Percentiles rank a stretch among this genome's conserved stretches.
These are phyloP conservation scores for Fusarium gaditjirri DNA, from an alignment of 2,329 filamentous ascomycete genomes.

Conservation along the genomic window DNA sequence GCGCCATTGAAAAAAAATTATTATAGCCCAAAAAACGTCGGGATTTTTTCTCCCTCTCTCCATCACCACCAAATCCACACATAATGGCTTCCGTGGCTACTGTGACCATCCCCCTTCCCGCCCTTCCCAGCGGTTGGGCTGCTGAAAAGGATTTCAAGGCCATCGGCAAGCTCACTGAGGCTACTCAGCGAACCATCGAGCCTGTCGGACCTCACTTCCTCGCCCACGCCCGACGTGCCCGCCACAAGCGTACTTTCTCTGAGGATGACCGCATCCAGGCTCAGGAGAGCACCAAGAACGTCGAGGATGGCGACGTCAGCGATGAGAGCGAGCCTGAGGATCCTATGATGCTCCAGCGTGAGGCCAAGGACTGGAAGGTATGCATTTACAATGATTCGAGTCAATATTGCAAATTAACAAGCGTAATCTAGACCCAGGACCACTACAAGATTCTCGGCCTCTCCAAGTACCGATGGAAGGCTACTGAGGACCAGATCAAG, in stretches of 20 bases:
- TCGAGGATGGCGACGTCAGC: constrained; percentile 88
- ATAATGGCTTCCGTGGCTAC: constrained; percentile 73
- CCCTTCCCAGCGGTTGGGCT: constrained; percentile 82
- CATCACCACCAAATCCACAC: constrained; percentile 37
- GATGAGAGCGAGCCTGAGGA: constrained; percentile 96
- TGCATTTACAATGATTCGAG: constrained; percentile 32
- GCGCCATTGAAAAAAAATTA: constrained; percentile 31
- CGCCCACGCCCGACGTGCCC: constrained; percentile 93
- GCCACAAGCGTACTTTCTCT: constrained; percentile 97
- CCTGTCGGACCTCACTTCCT: constrained; percentile 98
- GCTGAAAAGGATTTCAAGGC: constrained; percentile 94
- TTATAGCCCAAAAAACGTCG: constrained; percentile 26
- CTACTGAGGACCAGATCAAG: constrained; percentile 98
- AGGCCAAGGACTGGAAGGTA: constrained; percentile 99
- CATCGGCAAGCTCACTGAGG: constrained; percentile 77
- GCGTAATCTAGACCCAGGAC: constrained; percentile 77
- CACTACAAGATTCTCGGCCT: constrained; percentile 97
- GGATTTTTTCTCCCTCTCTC: constrained; percentile 21
- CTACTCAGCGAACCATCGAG: constrained; percentile 89
- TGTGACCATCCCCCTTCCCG: constrained; percentile 74
- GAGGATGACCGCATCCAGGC: constrained; percentile 99
- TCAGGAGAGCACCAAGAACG: constrained; percentile 92
- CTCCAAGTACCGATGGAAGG: constrained; percentile 89
- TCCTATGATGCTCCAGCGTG: constrained; percentile 87
- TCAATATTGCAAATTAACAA: background rate